Evolutionary conservation across 345 rosid species (phyloP).

Genomic region (Euphorbia peplus): DNA sequence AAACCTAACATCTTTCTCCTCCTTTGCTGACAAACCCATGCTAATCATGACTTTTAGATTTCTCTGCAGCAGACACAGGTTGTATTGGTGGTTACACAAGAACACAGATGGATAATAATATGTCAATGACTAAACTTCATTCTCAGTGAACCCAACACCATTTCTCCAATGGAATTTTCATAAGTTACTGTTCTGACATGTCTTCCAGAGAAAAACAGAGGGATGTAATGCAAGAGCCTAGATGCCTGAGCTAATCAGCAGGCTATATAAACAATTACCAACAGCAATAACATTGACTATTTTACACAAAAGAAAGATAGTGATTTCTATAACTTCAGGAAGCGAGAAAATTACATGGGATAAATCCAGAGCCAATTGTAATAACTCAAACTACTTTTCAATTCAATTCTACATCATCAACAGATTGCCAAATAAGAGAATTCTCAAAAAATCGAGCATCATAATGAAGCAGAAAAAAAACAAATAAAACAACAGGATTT

Average conservation of each 20-base stretch:
- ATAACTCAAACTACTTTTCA: neutral
- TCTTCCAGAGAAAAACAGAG: neutral
- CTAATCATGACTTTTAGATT: conserved; percentile 78
- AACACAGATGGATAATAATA: neutral
- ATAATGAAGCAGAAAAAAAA: neutral
- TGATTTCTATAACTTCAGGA: neutral
- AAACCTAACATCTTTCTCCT: conserved; percentile 80
- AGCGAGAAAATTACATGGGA: neutral
- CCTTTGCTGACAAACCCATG: conserved; percentile 57
- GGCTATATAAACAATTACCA: neutral
- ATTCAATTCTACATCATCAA: neutral
- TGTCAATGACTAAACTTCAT: neutral
- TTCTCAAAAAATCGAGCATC: neutral
- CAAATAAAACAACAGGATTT: neutral
- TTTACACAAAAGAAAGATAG: neutral
- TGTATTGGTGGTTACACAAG: conserved; percentile 3
- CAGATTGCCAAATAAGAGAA: neutral
- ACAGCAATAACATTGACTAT: neutral
- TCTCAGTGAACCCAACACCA: neutral
- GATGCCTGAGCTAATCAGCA: neutral
- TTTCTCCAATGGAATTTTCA: neutral
- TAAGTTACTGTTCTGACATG: neutral
- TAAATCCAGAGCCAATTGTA: conserved; percentile 2
- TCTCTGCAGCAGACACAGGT: conserved; percentile 55
- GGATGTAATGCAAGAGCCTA: conserved; percentile 5